Evolutionary conservation across 768 basidiomycete genomes (phyloP).

Genomic region (Lentinula guzmanii): DNA sequence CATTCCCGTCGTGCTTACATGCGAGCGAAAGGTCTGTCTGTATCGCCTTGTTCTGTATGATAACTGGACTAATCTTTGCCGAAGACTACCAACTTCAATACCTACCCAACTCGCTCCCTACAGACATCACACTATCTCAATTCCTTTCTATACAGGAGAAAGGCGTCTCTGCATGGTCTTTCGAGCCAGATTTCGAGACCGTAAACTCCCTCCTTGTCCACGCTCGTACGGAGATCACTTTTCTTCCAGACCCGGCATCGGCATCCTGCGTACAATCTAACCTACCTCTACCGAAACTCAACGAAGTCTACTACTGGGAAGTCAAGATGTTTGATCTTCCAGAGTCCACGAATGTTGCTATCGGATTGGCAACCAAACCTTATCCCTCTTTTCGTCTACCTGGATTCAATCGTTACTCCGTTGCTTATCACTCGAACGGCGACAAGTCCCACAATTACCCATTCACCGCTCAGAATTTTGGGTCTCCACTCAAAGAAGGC

Average conservation of each 20-base stretch:
- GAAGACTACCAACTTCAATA: slow-evolving; percentile 81
- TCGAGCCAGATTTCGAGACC: slow-evolving; percentile 97
- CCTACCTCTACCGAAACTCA: slow-evolving; percentile 92
- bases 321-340: slow-evolving; percentile 99
- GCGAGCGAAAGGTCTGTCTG: slow-evolving; percentile 75
- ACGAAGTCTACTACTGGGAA: slow-evolving; percentile 99
- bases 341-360: slow-evolving; percentile 76
- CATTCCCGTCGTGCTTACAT: slow-evolving; percentile 62
- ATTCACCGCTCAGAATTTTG: slow-evolving; percentile 81
- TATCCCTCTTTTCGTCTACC: slow-evolving; percentile 93
- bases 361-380: slow-evolving; percentile 95
- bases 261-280: slow-evolving; percentile 96
- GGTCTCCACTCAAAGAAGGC: slow-evolving; percentile 82
- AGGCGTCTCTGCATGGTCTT: slow-evolving; percentile 98
- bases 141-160: slow-evolving; percentile 99
- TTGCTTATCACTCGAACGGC: slow-evolving; percentile 94
- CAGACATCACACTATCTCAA: slow-evolving; percentile 97
- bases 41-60: slow-evolving; percentile 1
- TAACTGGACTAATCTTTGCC: not conserved
- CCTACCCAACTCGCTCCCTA: slow-evolving; percentile 93
- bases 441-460: slow-evolving; percentile 98
- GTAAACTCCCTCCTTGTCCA: slow-evolving; percentile 91
- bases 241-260: slow-evolving; percentile 92
- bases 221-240: slow-evolving; percentile 94
- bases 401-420: slow-evolving; percentile 78